Percentiles rank a stretch among this genome's conserved stretches.
phyloP scores from a whole-genome alignment of 192 early-diverging fungal genomes.

The Backusella australiensis region DNA sequence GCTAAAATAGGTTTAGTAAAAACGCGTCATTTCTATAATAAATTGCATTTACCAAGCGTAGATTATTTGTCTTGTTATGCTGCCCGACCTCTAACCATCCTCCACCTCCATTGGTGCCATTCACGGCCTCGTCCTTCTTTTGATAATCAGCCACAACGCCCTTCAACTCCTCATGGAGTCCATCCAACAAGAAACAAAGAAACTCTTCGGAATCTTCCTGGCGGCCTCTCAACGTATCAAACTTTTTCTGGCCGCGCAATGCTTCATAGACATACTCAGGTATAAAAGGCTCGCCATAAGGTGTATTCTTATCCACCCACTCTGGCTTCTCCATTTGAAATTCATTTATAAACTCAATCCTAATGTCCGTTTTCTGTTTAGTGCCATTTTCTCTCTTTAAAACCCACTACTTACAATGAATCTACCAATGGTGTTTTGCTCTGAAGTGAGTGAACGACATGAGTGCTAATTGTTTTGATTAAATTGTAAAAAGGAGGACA shows the following conservation, averaged over 20 bases:
- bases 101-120: constrained; percentile 28
- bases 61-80: constrained; percentile 73
- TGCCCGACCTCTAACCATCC: constrained; percentile 91
- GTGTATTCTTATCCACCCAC: constrained; percentile 33
- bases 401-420: constrained; percentile 63
- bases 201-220: constrained; percentile 99
- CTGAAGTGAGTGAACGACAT: constrained; percentile 70
- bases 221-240: constrained; percentile 81
- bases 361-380: neutral
- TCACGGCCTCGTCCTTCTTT: neutral
- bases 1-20: constrained; percentile 36
- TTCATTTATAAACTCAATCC: constrained; percentile 43
- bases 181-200: constrained; percentile 89
- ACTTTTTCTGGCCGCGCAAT: constrained; percentile 70
- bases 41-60: constrained; percentile 46
- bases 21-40: neutral
- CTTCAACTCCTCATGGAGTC: constrained; percentile 89
- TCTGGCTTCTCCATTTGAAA: constrained; percentile 19
- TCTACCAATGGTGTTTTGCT: constrained; percentile 79
- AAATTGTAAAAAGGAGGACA: constrained; percentile 92
- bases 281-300: constrained; percentile 74
- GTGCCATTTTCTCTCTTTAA: neutral
- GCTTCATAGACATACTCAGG: constrained; percentile 95
- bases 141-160: constrained; percentile 28
- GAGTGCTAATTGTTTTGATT: constrained; percentile 60